A percentile compares a stretch with the other conserved stretches of the same genome.
Conservation (phyloP, 208 protist genomes). For the Tritrichomonas foetus region DNA sequence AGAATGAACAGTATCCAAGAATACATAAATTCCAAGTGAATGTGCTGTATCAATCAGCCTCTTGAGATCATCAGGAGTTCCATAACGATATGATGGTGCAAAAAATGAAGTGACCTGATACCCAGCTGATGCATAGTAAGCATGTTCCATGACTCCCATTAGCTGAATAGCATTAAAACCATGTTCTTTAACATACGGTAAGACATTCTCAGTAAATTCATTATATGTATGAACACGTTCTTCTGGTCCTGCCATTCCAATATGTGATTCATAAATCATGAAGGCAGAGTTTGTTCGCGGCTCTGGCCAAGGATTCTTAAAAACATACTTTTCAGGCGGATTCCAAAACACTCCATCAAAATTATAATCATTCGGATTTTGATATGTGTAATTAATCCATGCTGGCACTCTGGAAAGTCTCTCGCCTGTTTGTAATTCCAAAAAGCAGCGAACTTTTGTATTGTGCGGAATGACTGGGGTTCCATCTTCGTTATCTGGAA, state of each 20-base stretch:
- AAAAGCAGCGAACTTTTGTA: background rate
- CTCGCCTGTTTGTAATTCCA: background rate
- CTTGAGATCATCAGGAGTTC: conserved; percentile 68
- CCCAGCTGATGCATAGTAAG: conserved; percentile 79
- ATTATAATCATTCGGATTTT: conserved; percentile 9
- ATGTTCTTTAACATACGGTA: conserved; percentile 64
- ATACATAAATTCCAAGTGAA: conserved; percentile 63
- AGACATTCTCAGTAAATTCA: conserved; percentile 64
- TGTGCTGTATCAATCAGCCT: conserved; percentile 70
- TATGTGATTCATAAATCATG: conserved; percentile 68
- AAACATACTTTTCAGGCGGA: conserved; percentile 56
- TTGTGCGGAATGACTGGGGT: background rate
- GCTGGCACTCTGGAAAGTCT: background rate
- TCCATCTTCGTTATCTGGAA: background rate
- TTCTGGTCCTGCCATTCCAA: conserved; percentile 66
- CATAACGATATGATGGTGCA: conserved; percentile 63
- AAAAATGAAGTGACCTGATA: conserved; percentile 81
- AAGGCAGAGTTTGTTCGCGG: conserved; percentile 53
- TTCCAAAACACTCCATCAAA: conserved; percentile 59
- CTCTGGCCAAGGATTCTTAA: conserved; percentile 47
- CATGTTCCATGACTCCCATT: conserved; percentile 74
- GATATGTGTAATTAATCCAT: conserved; percentile 25
- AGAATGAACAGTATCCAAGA: conserved; percentile 74
- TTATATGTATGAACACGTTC: conserved; percentile 60
- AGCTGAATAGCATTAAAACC: conserved; percentile 77